Conservation (phyloP, 2,329 filamentous ascomycete species). For the Nannizziopsis arthrosporioides region DNA sequence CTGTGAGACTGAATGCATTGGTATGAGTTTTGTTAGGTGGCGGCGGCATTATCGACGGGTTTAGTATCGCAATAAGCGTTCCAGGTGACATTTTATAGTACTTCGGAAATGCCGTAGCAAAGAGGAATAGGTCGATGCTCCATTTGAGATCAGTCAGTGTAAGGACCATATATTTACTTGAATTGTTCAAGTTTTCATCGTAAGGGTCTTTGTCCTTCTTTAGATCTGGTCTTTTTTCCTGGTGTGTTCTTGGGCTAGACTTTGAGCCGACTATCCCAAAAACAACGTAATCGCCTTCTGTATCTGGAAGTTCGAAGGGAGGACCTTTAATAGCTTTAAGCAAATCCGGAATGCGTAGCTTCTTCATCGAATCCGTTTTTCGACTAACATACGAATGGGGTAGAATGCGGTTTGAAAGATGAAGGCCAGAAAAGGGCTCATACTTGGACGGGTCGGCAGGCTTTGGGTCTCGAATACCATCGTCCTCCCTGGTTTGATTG, state of each 20-base stretch:
- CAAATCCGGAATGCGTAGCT: slow-evolving; percentile 67
- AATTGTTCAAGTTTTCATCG: slow-evolving; percentile 44
- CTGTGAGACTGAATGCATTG: slow-evolving; percentile 71
- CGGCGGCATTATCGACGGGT: slow-evolving; percentile 82
- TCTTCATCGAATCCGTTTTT: slow-evolving; percentile 64
- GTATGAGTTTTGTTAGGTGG: slow-evolving; percentile 62
- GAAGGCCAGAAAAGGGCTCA: slow-evolving; percentile 74
- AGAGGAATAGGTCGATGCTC: slow-evolving; percentile 85
- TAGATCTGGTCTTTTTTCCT: slow-evolving; percentile 32
- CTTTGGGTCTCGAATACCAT: slow-evolving; percentile 13
- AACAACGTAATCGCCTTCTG: slow-evolving; percentile 80
- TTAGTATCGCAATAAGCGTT: slow-evolving; percentile 85
- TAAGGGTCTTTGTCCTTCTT: slow-evolving; percentile 37
- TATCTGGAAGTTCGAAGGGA: slow-evolving; percentile 65
- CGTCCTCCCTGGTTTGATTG: background rate
- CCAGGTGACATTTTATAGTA: slow-evolving; percentile 91
- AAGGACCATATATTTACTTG: slow-evolving; percentile 80
- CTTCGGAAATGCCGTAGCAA: slow-evolving; percentile 76
- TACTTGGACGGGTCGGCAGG: slow-evolving; percentile 51
- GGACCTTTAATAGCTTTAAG: slow-evolving; percentile 71
- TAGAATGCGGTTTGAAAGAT: slow-evolving; percentile 71
- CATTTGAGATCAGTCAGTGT: slow-evolving; percentile 78
- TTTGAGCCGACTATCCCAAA: slow-evolving; percentile 82
- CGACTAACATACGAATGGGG: slow-evolving; percentile 70
- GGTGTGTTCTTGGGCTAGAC: slow-evolving; percentile 60